A percentile compares a stretch with the other conserved stretches of the same genome.
phyloP scores from a whole-genome alignment of 1,284 basidiomycete species.

The Cryptococcus sp. region DNA sequence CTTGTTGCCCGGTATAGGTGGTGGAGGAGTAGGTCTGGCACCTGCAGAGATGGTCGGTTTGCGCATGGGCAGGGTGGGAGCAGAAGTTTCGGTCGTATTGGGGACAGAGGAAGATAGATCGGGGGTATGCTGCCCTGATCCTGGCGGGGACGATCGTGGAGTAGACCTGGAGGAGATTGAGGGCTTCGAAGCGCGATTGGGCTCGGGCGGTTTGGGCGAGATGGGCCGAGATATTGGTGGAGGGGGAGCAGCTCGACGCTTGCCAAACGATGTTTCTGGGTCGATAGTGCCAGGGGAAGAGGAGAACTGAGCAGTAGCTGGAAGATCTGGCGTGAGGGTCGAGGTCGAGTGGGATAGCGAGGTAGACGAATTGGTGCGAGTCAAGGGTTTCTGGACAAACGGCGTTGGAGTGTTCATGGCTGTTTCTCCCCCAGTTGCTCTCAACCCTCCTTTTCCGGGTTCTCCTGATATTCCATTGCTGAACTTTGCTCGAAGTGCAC shows the following conservation, averaged over 20 bases:
- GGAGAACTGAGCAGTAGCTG: not conserved
- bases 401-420: not conserved
- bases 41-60: not conserved
- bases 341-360: not conserved
- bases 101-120: not conserved
- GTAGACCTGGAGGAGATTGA: not conserved
- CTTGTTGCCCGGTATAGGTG: conserved; percentile 26
- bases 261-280: not conserved
- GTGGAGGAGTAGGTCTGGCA: conserved; percentile 3
- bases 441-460: conserved; percentile 1
- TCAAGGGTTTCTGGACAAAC: not conserved
- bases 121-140: conserved; percentile 1
- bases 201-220: not conserved
- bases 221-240: not conserved
- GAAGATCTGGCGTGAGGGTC: not conserved
- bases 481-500: conserved; percentile 22
- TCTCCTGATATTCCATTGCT: not conserved
- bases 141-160: not conserved
- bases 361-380: too few relatives aligned
- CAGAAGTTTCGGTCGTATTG: not conserved
- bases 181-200: not conserved
- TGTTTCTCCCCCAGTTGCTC: not conserved
- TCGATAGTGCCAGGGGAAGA: not conserved
- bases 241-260: not conserved
- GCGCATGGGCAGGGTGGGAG: not conserved